Base-by-base conservation (phyloP, 768 basidiomycete genomes). In the Termitomyces sp. region DNA sequence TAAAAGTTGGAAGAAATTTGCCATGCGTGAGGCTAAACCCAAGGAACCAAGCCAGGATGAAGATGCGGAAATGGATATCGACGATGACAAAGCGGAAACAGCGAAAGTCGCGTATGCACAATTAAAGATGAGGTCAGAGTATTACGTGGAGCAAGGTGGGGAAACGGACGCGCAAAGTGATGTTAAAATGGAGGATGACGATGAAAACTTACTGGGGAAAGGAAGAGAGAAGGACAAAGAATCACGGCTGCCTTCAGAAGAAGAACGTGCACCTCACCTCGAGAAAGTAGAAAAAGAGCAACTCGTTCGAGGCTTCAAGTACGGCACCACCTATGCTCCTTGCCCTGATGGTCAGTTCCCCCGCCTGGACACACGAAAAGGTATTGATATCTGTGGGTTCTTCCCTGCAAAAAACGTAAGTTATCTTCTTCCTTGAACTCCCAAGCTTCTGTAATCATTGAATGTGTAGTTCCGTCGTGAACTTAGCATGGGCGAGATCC, bases 321-420 rank as follows among this genome's bases (percentile, higher is more conserved):
- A 97, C 67, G 95, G 95, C 20, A 82, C 92, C 2, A 89, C 91
- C 1, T 95, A 93, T 71, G 89, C 85, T 3, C 93, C 92, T 0
- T 88, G 88, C 71, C 89, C 91, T 2, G 91, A 93, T 54, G 91
- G 86, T n/a, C 85, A 87, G 55, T 96, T 94, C 65, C 82, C 83
- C 33, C 81, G 77, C 61, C 74, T 97, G 41, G 73, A 76, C n/a
- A 91, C 93, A 0, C 81, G 75, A 67, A 88, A 87, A 66, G 96
- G 96, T 0, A 88, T 98, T 50, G 92, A 96, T 53, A 84, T 98
- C 46, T 84, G 89, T 65, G 89, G 87, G 0, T 97, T 98, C 76
- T 89, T 97, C 70, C 79, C 75, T 4, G 70, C 68, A 28, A 80
- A 81, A 56, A 86, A 88, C 62, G 94, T 94, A 64, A 26, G 78